Conservation (phyloP, 495 filamentous ascomycete species). For the Xylaria curta region DNA sequence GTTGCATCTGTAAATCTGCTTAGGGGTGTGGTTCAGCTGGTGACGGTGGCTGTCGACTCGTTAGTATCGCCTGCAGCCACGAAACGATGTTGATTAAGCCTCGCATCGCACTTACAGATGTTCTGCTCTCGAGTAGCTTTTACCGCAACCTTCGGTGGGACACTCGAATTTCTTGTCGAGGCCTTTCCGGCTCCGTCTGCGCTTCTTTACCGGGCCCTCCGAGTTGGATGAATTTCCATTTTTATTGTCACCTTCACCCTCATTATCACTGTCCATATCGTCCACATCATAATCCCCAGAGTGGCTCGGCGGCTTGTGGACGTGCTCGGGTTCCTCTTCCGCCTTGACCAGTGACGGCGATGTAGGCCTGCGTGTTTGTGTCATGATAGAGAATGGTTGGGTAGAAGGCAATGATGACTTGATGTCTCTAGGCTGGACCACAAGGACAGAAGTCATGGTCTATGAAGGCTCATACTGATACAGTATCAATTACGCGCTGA, state of each 20-base stretch:
- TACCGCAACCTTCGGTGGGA: conserved; percentile 85
- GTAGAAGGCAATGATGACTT: conserved; percentile 43
- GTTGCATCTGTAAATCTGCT: conserved; percentile 95
- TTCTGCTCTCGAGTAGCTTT: conserved; percentile 95
- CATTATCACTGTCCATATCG: conserved; percentile 27
- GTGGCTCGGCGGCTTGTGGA: conserved; percentile 55
- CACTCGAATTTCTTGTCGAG: conserved; percentile 96
- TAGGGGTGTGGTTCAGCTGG: conserved; percentile 94
- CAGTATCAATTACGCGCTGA: conserved; percentile 25
- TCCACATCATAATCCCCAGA: conserved; percentile 50
- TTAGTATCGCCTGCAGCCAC: conserved; percentile 29
- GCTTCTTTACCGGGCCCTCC: conserved; percentile 67
- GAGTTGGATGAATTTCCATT: conserved; percentile 59
- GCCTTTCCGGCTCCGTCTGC: conserved; percentile 84
- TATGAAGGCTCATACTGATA: conserved; percentile 33
- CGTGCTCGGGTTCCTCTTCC: conserved; percentile 51
- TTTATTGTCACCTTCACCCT: conserved; percentile 46
- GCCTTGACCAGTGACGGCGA: conserved; percentile 49
- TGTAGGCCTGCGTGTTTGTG: conserved; percentile 48
- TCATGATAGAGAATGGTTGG: conserved; percentile 48
- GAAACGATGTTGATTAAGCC: conserved; percentile 1
- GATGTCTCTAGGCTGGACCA: conserved; percentile 50
- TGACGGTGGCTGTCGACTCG: conserved; percentile 69
- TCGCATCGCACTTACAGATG: conserved; percentile 69
- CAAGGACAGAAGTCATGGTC: conserved; percentile 56